Evolutionary conservation across 106 monocot genomes (phyloP).

Genomic region (Xerophyta viscosa): DNA sequence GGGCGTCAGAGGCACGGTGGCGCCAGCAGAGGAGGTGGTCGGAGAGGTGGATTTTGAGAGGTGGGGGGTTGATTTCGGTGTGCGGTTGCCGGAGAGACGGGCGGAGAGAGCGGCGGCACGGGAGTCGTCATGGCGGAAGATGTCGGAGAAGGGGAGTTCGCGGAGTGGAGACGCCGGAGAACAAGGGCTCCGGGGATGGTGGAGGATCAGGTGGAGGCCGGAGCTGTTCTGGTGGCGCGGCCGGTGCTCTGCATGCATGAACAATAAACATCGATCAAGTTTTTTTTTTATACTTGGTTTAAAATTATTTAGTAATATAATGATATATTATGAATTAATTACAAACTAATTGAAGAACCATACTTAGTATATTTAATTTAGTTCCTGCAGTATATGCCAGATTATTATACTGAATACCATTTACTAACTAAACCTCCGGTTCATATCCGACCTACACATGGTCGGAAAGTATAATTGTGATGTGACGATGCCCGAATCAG

Average conservation of each 20-base stretch:
- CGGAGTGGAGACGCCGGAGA: constrained; percentile 23
- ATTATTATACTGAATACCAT: too few species aligned
- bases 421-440: too few species aligned
- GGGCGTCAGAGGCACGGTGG: constrained; percentile 23
- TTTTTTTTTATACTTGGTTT: too few species aligned
- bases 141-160: constrained; percentile 21
- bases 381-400: too few species aligned
- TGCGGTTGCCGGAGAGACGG: constrained; percentile 21
- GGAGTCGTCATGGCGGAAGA: constrained; percentile 48
- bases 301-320: too few species aligned
- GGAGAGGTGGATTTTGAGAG: not conserved
- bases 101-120: constrained; percentile 37
- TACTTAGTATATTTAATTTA: too few species aligned
- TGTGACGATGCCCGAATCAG: too few species aligned
- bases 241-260: constrained; percentile 11
- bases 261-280: not conserved
- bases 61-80: constrained; percentile 9
- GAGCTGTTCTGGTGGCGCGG: constrained; percentile 18
- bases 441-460: too few species aligned
- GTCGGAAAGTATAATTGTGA: too few species aligned
- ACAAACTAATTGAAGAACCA: too few species aligned
- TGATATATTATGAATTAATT: too few species aligned
- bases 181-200: constrained; percentile 55
- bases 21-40: not conserved
- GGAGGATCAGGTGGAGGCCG: constrained; percentile 48